A percentile compares a stretch with the other conserved stretches of the same genome.
Evolutionary conservation across 2,329 filamentous ascomycete genomes (phyloP).

Genomic region (Fusarium verrucosum): DNA sequence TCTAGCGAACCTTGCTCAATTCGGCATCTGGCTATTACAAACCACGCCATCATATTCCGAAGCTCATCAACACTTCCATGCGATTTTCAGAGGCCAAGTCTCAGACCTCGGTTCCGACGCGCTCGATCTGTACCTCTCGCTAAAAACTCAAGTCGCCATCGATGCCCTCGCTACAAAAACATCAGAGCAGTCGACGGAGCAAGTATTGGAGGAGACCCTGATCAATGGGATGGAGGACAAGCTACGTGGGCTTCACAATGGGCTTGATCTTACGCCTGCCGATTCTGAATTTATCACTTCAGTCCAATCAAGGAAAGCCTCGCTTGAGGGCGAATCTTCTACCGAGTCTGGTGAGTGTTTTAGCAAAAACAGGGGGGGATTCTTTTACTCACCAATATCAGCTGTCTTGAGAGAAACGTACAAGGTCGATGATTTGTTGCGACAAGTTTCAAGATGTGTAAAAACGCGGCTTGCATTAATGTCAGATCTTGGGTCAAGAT

Average conservation of each 20-base stretch:
- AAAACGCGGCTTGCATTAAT: slow-evolving; percentile 48
- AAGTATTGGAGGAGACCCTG: slow-evolving; percentile 65
- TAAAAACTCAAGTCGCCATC: slow-evolving; percentile 63
- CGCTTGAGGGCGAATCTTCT: slow-evolving; percentile 46
- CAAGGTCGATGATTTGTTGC: slow-evolving; percentile 52
- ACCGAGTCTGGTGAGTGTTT: slow-evolving; percentile 43
- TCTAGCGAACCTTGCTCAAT: slow-evolving; percentile 60
- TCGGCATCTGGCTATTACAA: slow-evolving; percentile 54
- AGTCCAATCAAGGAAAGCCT: slow-evolving; percentile 48
- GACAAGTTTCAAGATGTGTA: slow-evolving; percentile 48
- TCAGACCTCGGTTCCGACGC: slow-evolving; percentile 56
- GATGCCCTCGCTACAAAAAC: slow-evolving; percentile 60
- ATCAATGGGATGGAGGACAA: slow-evolving; percentile 64
- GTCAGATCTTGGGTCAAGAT: slow-evolving; percentile 48
- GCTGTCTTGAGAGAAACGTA: slow-evolving; percentile 51
- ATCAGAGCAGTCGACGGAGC: slow-evolving; percentile 60
- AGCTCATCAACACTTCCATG: slow-evolving; percentile 57
- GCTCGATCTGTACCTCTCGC: slow-evolving; percentile 56
- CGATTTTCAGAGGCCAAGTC: slow-evolving; percentile 55
- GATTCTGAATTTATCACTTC: slow-evolving; percentile 49
- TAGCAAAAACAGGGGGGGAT: not conserved
- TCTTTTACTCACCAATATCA: slow-evolving; percentile 24
- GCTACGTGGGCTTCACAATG: slow-evolving; percentile 49
- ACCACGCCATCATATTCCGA: slow-evolving; percentile 53
- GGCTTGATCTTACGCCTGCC: slow-evolving; percentile 47